Conservation (phyloP, 805 yeast genomes). For the Nakazawaea laoshanensis region DNA sequence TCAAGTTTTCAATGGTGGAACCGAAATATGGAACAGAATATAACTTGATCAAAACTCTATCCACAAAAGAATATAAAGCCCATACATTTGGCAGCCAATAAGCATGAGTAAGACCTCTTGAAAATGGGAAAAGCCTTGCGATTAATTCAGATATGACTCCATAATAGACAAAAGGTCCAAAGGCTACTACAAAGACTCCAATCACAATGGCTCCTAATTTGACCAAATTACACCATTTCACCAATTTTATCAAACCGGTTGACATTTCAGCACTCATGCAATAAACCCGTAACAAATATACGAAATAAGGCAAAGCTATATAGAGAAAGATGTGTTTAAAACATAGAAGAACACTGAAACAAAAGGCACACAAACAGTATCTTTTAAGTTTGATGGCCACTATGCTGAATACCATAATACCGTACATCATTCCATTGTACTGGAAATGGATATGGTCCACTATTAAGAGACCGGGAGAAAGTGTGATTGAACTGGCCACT, state of each 20-base stretch:
- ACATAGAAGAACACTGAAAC: constrained; percentile 73
- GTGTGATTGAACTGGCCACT: constrained; percentile 69
- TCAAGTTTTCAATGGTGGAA: constrained; percentile 13
- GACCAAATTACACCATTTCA: constrained; percentile 48
- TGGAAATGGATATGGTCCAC: constrained; percentile 97
- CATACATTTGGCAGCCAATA: constrained; percentile 99
- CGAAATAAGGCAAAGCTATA: constrained; percentile 89
- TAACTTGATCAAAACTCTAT: constrained; percentile 52
- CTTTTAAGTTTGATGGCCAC: constrained; percentile 56
- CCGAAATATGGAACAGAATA: constrained; percentile 38
- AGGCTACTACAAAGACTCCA: constrained; percentile 54
- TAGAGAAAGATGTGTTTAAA: constrained; percentile 92
- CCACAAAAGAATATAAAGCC: constrained; percentile 86
- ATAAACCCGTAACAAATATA: constrained; percentile 66
- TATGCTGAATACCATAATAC: constrained; percentile 66
- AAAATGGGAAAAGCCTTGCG: constrained; percentile 78
- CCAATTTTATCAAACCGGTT: constrained; percentile 21
- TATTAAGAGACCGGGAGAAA: constrained; percentile 85
- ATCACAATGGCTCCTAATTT: constrained; percentile 60
- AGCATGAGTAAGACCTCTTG: constrained; percentile 93
- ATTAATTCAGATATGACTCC: constrained; percentile 58
- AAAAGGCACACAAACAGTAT: constrained; percentile 52
- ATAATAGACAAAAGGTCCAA: constrained; percentile 67
- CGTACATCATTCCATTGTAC: constrained; percentile 91
- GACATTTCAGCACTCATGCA: constrained; percentile 39